These are phyloP conservation scores for Pichia sp. DNA, from an alignment of 1,139 yeast species.

Conservation along the genomic window DNA sequence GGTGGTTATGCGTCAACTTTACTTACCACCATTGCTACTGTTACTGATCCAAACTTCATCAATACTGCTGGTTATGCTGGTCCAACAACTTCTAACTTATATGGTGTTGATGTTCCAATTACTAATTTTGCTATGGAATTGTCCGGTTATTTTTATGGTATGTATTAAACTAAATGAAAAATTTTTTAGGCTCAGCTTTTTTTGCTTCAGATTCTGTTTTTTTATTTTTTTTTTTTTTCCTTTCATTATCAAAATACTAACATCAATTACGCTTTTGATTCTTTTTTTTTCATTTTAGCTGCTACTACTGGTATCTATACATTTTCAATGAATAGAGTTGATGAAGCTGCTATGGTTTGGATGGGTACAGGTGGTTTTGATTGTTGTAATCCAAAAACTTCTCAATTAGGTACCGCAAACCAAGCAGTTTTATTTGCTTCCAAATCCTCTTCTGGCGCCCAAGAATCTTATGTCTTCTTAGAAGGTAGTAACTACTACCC, in stretches of 20 bases:
- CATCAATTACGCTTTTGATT: neutral
- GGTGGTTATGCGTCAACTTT: neutral
- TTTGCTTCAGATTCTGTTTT: neutral
- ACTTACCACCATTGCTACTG: neutral
- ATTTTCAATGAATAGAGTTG: constrained; percentile 19
- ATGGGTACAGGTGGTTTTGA: constrained; percentile 27
- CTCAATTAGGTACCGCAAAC: constrained; percentile 9
- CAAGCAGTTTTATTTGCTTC: constrained; percentile 16
- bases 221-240: no score
- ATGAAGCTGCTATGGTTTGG: constrained; percentile 27
- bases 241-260: neutral
- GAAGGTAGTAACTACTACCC: constrained; percentile 3
- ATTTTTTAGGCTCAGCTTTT: neutral
- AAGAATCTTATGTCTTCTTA: constrained; percentile 16
- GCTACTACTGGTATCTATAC: constrained; percentile 24
- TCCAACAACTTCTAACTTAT: neutral
- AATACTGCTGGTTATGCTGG: neutral
- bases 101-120: constrained; percentile 19
- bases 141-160: constrained; percentile 25
- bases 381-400: constrained; percentile 24
- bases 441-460: constrained; percentile 5
- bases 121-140: constrained; percentile 24
- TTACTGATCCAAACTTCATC: neutral
- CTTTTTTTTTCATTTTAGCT: neutral
- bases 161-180: neutral